A percentile compares a stretch with the other conserved stretches of the same genome.
Conservation (phyloP, 495 filamentous ascomycete species). For the Penicillium malachiteum region DNA sequence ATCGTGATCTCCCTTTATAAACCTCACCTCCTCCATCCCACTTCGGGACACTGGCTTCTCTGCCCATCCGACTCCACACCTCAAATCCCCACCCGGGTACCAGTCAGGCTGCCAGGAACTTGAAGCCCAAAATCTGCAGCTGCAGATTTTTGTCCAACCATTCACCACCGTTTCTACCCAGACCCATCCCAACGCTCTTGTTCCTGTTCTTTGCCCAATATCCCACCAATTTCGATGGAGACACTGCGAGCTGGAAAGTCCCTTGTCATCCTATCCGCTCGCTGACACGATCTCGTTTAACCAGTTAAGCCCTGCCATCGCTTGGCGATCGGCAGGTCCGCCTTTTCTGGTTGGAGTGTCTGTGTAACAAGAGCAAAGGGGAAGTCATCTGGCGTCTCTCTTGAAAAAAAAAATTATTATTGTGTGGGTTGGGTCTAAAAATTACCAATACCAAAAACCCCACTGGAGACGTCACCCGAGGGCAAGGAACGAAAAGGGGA, state of each 20-base stretch:
- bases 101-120: slow-evolving; percentile 25
- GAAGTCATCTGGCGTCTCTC: neutral
- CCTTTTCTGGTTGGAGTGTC: slow-evolving; percentile 11
- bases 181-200: slow-evolving; percentile 9
- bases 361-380: neutral
- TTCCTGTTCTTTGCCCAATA: slow-evolving; percentile 15
- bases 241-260: slow-evolving; percentile 25
- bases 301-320: slow-evolving; percentile 23
- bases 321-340: slow-evolving; percentile 32
- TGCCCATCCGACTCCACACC: slow-evolving; percentile 24
- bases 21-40: slow-evolving; percentile 9
- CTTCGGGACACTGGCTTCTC: slow-evolving; percentile 14
- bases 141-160: slow-evolving; percentile 21
- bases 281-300: slow-evolving; percentile 18
- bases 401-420: neutral
- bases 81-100: slow-evolving; percentile 21
- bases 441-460: neutral
- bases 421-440: slow-evolving; percentile 4
- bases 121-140: slow-evolving; percentile 27
- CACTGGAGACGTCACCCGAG: slow-evolving; percentile 1
- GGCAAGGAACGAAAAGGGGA: neutral
- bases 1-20: slow-evolving; percentile 7
- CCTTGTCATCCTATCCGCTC: slow-evolving; percentile 22
- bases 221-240: slow-evolving; percentile 31
- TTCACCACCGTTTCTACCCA: slow-evolving; percentile 11